phyloP scores from a whole-genome alignment of 2,329 filamentous ascomycete species.

The Pseudogymnoascus sp. region DNA sequence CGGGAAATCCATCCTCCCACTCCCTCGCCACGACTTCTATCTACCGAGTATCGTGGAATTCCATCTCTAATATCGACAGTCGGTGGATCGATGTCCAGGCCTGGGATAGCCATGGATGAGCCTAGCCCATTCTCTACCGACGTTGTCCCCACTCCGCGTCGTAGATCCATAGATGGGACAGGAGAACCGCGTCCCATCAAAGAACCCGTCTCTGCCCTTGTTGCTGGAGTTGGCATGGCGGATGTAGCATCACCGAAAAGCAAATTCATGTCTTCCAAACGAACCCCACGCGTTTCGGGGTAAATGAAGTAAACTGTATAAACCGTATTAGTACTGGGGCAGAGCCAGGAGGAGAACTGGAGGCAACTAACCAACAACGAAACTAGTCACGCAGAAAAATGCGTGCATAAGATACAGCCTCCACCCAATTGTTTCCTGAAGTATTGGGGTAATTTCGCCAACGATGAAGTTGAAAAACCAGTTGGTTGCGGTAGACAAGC shows the following conservation, averaged over 20 bases:
- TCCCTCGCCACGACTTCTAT: conserved; percentile 39
- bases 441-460: conserved; percentile 85
- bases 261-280: conserved; percentile 92
- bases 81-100: conserved; percentile 73
- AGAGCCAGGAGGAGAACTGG: not conserved
- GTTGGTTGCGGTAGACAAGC: conserved; percentile 90
- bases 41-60: conserved; percentile 35
- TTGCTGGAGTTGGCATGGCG: conserved; percentile 67
- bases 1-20: conserved; percentile 62
- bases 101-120: conserved; percentile 63
- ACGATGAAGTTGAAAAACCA: conserved; percentile 99
- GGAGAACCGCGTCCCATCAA: conserved; percentile 73
- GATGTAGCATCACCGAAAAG: conserved; percentile 91
- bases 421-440: conserved; percentile 91
- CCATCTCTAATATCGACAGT: conserved; percentile 45
- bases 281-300: conserved; percentile 90
- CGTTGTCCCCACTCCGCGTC: conserved; percentile 35
- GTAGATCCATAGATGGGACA: conserved; percentile 66
- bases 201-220: conserved; percentile 72
- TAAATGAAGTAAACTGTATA: conserved; percentile 86
- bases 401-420: conserved; percentile 90
- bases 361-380: conserved; percentile 74
- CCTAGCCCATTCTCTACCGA: conserved; percentile 33
- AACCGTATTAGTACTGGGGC: not conserved
- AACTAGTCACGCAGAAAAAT: conserved; percentile 92